Conservation (phyloP, 108 stramenopile genomes). For the Fragilaria radians region DNA sequence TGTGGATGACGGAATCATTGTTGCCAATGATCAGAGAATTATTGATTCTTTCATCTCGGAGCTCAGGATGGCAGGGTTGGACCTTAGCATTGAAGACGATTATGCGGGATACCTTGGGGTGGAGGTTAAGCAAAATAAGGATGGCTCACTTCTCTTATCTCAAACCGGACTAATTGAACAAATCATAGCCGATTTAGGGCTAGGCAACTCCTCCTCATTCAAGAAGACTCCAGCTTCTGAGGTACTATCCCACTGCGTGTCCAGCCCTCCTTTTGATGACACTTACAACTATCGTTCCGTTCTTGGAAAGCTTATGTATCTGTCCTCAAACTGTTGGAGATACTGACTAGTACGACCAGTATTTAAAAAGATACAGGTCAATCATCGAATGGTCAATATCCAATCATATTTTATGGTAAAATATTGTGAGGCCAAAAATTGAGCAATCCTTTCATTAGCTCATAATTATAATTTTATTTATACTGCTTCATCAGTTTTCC, state of each 20-base stretch:
- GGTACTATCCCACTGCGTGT: conserved; percentile 16
- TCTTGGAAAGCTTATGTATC: conserved; percentile 19
- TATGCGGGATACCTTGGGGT: conserved; percentile 24
- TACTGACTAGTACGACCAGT: too few species aligned
- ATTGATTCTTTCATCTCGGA: conserved; percentile 6
- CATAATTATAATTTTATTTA: too few species aligned
- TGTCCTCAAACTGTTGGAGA: conserved; percentile 7
- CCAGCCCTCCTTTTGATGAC: conserved; percentile 13
- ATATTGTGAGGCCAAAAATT: too few species aligned
- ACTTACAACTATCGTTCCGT: conserved; percentile 16
- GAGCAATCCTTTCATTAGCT: too few species aligned
- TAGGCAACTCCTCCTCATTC: neutral
- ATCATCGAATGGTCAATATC: too few species aligned
- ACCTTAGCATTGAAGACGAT: conserved; percentile 21
- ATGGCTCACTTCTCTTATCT: conserved; percentile 8
- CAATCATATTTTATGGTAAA: too few species aligned
- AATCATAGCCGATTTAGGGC: conserved; percentile 38
- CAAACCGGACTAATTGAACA: conserved; percentile 41
- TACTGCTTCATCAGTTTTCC: too few species aligned
- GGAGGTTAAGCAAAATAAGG: neutral
- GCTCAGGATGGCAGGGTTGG: conserved; percentile 2
- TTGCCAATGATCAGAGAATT: neutral
- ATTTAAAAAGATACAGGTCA: too few species aligned
- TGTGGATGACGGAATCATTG: conserved; percentile 21
- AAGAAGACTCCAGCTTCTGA: neutral